Evolutionary conservation across 257 asterid genomes (phyloP).

Genomic region (Jaltomata sinuosa): DNA sequence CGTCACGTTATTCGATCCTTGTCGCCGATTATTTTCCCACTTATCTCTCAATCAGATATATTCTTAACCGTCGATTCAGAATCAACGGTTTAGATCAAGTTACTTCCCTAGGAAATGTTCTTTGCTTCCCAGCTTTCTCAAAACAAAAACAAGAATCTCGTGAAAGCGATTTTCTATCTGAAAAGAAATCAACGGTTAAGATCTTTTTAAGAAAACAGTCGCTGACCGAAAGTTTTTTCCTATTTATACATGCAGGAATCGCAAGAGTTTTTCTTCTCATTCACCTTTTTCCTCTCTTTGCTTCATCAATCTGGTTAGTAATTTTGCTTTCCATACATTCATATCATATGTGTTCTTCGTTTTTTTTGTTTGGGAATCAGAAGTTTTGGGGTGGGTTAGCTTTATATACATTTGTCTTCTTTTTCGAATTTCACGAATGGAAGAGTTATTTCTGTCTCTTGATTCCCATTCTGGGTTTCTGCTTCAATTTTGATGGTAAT

Average conservation of each 20-base stretch:
- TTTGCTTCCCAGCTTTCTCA: slow-evolving; percentile 17
- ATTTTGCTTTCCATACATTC: neutral
- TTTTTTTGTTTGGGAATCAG: neutral
- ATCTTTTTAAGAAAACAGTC: neutral
- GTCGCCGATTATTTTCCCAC: slow-evolving; percentile 9
- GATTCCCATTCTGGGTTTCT: neutral
- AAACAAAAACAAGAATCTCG: slow-evolving; percentile 26
- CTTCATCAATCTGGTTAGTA: slow-evolving; percentile 11
- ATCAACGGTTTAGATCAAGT: slow-evolving; percentile 22
- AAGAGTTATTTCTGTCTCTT: neutral
- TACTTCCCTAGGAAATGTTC: slow-evolving; percentile 1
- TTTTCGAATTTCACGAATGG: neutral
- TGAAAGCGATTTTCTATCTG: slow-evolving; percentile 20
- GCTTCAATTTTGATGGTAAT: neutral
- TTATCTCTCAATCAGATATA: neutral
- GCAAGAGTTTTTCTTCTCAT: neutral
- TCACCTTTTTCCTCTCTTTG: neutral
- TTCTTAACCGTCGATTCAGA: slow-evolving; percentile 17
- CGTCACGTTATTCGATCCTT: slow-evolving; percentile 26
- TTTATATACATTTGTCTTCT: neutral
- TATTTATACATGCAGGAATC: slow-evolving; percentile 4
- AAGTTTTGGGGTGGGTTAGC: neutral
- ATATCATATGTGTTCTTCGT: neutral
- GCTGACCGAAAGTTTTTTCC: neutral
- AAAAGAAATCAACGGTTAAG: slow-evolving; percentile 1